These are phyloP conservation scores for Pythium myriotylum DNA, from an alignment of 352 stramenopile genomes.

Conservation along the genomic window DNA sequence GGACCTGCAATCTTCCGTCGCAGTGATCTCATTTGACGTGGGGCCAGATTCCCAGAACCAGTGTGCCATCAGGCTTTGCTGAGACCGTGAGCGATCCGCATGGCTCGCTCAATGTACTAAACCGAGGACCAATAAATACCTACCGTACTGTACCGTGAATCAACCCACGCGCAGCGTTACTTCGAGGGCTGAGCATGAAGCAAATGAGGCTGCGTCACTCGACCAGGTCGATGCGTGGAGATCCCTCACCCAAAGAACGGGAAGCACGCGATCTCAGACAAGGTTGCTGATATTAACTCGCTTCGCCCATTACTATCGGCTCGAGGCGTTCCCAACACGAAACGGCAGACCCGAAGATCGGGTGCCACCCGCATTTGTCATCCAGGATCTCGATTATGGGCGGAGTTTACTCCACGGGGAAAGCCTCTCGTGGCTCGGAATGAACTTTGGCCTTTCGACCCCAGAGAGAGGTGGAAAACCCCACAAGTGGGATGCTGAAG, in stretches of 20 bases:
- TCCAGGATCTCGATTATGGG: neutral
- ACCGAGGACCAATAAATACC: too few species aligned
- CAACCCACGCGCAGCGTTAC: too few species aligned
- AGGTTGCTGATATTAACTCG: neutral
- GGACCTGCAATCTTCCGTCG: neutral
- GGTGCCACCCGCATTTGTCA: too few species aligned
- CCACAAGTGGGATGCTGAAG: neutral
- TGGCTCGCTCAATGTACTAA: too few species aligned
- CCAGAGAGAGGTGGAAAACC: neutral
- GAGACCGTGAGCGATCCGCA: neutral
- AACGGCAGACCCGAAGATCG: too few species aligned
- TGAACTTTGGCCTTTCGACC: neutral
- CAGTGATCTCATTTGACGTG: conserved; percentile 13
- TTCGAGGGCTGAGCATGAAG: neutral
- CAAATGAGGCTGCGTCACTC: neutral
- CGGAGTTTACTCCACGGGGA: neutral
- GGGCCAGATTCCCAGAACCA: neutral
- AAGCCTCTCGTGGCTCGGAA: neutral
- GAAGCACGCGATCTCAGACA: neutral
- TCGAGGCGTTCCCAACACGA: neutral
- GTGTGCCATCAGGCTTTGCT: neutral
- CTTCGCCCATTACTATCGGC: neutral
- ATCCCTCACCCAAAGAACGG: neutral
- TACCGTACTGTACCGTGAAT: neutral
- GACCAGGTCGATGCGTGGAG: neutral